Conservation (phyloP, 106 monocot genomes). For the Allium fistulosum region DNA sequence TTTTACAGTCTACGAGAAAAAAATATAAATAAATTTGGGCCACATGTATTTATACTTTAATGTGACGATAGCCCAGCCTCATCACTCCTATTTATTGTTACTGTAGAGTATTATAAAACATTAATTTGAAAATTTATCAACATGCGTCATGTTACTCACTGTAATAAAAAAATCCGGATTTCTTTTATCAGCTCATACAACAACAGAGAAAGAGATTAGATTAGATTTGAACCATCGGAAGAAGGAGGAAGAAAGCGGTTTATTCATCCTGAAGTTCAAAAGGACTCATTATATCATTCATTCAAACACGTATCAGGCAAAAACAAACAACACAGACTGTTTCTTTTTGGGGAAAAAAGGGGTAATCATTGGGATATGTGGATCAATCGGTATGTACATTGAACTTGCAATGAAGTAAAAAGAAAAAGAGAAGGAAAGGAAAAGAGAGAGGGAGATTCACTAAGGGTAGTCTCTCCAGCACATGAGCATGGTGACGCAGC, state of each 20-base stretch:
- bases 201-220: too few species aligned
- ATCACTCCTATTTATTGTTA: neutral
- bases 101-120: too few species aligned
- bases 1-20: neutral
- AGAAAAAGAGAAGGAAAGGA: neutral
- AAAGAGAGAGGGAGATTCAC: neutral
- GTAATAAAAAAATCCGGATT: neutral
- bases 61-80: neutral
- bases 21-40: neutral
- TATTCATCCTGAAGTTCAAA: too few species aligned
- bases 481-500: slow-evolving; percentile 43
- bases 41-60: neutral
- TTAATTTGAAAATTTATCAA: neutral
- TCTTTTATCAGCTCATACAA: too few species aligned
- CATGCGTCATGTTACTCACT: neutral
- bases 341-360: too few species aligned
- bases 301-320: neutral
- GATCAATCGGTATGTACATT: neutral
- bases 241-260: too few species aligned
- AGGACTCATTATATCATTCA: neutral
- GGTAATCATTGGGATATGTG: neutral
- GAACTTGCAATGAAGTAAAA: neutral
- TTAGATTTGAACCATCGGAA: too few species aligned
- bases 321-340: neutral
- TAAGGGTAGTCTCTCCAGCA: slow-evolving; percentile 23